Evolutionary conservation across 257 asterid species (phyloP).

Genomic region (Plantago ovata): DNA sequence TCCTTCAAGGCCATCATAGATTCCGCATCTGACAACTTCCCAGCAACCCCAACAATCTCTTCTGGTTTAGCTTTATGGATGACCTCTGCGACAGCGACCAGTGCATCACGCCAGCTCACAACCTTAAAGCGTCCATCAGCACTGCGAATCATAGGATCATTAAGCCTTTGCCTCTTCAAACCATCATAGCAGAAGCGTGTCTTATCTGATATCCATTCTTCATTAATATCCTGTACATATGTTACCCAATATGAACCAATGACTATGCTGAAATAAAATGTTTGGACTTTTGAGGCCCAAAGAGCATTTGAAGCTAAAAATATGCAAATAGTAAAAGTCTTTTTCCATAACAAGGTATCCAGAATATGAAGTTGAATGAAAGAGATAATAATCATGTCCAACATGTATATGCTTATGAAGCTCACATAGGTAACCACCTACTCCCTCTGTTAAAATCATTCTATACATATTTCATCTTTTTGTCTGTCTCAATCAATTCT

Average conservation of each 20-base stretch:
- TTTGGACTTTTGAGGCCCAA: background rate
- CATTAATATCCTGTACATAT: conserved; percentile 77
- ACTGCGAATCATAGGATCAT: conserved; percentile 97
- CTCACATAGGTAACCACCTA: too few relatives aligned
- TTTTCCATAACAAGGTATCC: too few relatives aligned
- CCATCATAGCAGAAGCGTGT: conserved; percentile 98
- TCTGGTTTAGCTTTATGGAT: conserved; percentile 71
- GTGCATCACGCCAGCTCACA: conserved; percentile 96
- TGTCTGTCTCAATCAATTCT: too few relatives aligned
- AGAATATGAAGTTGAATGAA: too few relatives aligned
- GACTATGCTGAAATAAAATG: conserved; percentile 2
- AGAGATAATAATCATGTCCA: too few relatives aligned
- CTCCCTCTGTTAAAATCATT: too few relatives aligned
- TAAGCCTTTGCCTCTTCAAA: conserved; percentile 94
- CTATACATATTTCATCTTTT: too few relatives aligned
- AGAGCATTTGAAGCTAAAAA: background rate
- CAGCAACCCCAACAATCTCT: conserved; percentile 94
- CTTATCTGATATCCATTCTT: conserved; percentile 99
- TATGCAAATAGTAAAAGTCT: background rate
- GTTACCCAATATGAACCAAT: conserved; percentile 15
- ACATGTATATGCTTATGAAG: too few relatives aligned
- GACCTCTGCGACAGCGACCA: conserved; percentile 79
- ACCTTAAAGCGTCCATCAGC: conserved; percentile 93
- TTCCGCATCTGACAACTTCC: conserved; percentile 95
- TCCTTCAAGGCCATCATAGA: conserved; percentile 95